These are phyloP conservation scores for Nemophila menziesii DNA, from an alignment of 257 asterid genomes.

Conservation along the genomic window DNA sequence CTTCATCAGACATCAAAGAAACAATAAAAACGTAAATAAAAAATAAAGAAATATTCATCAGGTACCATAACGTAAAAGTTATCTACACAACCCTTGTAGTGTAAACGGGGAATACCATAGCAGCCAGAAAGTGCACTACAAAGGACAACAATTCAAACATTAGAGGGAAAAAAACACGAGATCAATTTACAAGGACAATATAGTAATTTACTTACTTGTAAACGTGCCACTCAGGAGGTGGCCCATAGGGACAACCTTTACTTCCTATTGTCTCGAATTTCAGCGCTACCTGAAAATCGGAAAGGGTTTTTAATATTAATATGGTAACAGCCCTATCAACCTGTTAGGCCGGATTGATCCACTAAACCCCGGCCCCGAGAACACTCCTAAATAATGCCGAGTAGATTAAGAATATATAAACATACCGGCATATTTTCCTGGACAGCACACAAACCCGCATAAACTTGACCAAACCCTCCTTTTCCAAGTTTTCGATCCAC, in stretches of 20 bases:
- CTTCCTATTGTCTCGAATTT: background rate
- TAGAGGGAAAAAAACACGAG: no score
- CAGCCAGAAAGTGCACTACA: background rate
- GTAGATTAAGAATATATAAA: no score
- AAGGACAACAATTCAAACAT: background rate
- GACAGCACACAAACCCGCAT: no score
- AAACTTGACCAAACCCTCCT: slow-evolving; percentile 2
- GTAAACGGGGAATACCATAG: background rate
- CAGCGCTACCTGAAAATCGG: background rate
- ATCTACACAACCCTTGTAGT: background rate
- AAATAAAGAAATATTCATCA: background rate
- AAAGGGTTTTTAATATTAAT: no score
- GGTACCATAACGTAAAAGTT: background rate
- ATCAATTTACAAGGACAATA: no score
- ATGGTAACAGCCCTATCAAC: no score
- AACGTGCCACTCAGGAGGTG: slow-evolving; percentile 1
- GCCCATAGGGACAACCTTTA: background rate
- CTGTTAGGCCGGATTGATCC: no score
- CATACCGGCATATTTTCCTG: no score
- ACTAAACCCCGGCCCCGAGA: no score
- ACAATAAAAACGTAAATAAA: background rate
- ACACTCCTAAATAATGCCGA: no score
- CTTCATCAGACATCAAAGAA: background rate
- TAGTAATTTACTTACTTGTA: background rate
- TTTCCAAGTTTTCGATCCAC: background rate